Conservation (phyloP, 768 basidiomycete genomes). For the Strobilomyces dryophilus region DNA sequence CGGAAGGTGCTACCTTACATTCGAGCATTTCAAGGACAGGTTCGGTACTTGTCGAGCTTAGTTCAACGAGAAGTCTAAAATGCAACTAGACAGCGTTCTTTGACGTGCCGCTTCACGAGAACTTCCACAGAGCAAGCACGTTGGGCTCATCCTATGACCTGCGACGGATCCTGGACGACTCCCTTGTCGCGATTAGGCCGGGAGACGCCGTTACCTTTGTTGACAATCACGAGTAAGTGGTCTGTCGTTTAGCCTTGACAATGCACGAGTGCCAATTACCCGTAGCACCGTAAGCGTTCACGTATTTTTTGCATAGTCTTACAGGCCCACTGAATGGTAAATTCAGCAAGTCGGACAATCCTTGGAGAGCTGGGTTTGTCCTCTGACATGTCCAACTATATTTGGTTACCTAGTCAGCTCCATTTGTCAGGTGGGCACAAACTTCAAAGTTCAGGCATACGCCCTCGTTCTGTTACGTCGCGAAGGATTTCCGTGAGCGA, state of each 20-base stretch:
- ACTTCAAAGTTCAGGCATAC: slow-evolving; percentile 82
- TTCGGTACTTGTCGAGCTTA: slow-evolving; percentile 25
- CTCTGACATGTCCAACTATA: not conserved
- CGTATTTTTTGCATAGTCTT: not conserved
- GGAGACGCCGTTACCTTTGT: slow-evolving; percentile 86
- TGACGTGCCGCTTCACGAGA: slow-evolving; percentile 86
- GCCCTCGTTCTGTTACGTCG: slow-evolving; percentile 70
- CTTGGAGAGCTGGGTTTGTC: slow-evolving; percentile 76
- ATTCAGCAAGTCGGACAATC: slow-evolving; percentile 64
- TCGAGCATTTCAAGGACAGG: slow-evolving; percentile 61
- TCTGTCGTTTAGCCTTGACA: not conserved
- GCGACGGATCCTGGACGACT: slow-evolving; percentile 63
- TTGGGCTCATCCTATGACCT: slow-evolving; percentile 68
- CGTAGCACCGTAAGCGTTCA: slow-evolving; percentile 59
- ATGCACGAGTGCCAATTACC: not conserved
- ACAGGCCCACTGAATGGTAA: not conserved
- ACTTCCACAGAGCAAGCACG: slow-evolving; percentile 75
- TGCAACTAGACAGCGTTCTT: slow-evolving; percentile 67
- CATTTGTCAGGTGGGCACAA: slow-evolving; percentile 51
- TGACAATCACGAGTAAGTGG: slow-evolving; percentile 81
- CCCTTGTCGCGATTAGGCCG: slow-evolving; percentile 65
- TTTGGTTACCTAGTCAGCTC: not conserved
- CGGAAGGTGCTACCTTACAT: slow-evolving; percentile 55
- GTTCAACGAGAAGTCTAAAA: not conserved
- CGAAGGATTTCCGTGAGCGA: slow-evolving; percentile 68